phyloP scores from a whole-genome alignment of 371 early-diverging fungal genomes.

The Saksenaea oblongispora region DNA sequence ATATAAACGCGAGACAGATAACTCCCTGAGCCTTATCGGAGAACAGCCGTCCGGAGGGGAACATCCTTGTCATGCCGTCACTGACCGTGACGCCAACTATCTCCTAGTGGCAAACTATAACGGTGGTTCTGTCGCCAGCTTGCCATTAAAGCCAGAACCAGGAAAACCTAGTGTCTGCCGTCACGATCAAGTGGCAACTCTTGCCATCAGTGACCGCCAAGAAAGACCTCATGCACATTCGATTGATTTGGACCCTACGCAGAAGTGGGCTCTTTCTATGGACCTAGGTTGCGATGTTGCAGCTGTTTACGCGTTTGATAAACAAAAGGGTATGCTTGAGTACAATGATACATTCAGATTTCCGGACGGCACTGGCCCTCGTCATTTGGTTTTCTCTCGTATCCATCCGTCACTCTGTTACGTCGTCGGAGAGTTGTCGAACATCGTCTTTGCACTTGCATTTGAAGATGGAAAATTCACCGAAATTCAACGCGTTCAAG shows the following conservation, averaged over 20 bases:
- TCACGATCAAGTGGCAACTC: conserved; percentile 14
- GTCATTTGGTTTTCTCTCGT: conserved; percentile 40
- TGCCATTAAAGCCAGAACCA: conserved; percentile 19
- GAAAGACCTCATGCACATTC: conserved; percentile 47
- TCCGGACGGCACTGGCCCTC: conserved; percentile 44
- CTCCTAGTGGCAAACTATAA: conserved; percentile 43
- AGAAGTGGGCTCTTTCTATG: conserved; percentile 13
- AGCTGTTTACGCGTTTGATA: conserved; percentile 25
- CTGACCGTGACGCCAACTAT: conserved; percentile 17
- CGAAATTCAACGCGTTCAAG: conserved; percentile 31
- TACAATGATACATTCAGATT: conserved; percentile 25
- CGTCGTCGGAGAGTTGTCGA: conserved; percentile 40
- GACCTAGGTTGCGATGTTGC: conserved; percentile 36
- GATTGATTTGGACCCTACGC: conserved; percentile 29
- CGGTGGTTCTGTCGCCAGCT: conserved; percentile 29
- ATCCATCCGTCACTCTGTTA: conserved; percentile 30
- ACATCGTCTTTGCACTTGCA: conserved; percentile 36
- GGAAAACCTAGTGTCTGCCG: conserved; percentile 5
- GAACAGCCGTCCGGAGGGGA: conserved; percentile 31
- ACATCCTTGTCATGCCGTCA: conserved; percentile 35
- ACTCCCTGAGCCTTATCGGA: conserved; percentile 21
- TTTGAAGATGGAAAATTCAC: conserved; percentile 36
- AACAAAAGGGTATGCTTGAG: conserved; percentile 10
- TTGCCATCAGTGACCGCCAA: conserved; percentile 40
- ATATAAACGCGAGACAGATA: conserved; percentile 24